Evolutionary conservation across 441 rosid genomes (phyloP).

Genomic region (Isatis lusitanica): DNA sequence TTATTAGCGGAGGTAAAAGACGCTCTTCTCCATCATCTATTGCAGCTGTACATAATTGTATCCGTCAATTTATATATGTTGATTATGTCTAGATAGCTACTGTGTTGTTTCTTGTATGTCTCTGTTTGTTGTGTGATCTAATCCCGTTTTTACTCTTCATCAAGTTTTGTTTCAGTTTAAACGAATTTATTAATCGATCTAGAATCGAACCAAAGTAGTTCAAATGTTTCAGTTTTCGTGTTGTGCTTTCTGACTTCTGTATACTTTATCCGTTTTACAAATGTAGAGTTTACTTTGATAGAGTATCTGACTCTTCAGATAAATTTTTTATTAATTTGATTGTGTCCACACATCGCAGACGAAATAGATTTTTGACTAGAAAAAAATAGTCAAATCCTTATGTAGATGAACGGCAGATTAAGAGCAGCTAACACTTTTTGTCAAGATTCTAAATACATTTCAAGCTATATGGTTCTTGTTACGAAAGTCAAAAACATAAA

Average conservation of each 20-base stretch:
- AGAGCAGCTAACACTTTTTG: no score
- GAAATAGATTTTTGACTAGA: no score
- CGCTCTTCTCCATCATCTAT: background rate
- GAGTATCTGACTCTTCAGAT: background rate
- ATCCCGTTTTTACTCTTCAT: background rate
- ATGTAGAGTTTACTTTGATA: background rate
- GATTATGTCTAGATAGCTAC: background rate
- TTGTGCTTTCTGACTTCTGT: background rate
- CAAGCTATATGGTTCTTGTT: no score
- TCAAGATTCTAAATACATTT: no score
- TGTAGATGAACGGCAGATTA: no score
- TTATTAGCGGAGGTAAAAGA: conserved; percentile 22
- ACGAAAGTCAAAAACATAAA: no score
- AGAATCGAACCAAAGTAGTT: background rate
- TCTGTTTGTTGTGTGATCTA: conserved; percentile 17
- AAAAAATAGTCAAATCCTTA: no score
- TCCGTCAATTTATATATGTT: conserved; percentile 2
- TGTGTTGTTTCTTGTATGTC: conserved; percentile 19
- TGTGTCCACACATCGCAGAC: background rate
- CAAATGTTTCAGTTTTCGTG: background rate
- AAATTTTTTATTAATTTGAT: background rate
- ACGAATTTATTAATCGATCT: background rate
- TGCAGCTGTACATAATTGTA: conserved; percentile 35
- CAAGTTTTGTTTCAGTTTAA: conserved; percentile 27
- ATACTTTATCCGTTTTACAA: background rate